phyloP scores from a whole-genome alignment of 345 rosid species.

The Populus euphratica region DNA sequence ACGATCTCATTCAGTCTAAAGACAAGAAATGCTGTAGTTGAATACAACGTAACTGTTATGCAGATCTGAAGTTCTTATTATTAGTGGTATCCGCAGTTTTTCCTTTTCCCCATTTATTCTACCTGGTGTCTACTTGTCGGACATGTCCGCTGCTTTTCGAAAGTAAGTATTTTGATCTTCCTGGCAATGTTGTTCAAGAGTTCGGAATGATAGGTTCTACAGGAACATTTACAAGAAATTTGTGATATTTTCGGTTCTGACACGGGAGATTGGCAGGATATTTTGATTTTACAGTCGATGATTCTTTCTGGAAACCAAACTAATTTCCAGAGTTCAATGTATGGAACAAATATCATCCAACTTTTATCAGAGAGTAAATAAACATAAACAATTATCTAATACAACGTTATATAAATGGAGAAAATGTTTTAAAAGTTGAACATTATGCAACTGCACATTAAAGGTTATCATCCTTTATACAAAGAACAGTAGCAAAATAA shows the following conservation, averaged over 20 bases:
- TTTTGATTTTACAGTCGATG: not conserved
- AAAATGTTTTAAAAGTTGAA: conserved; percentile 8
- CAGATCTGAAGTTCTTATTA: conserved; percentile 4
- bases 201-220: not conserved
- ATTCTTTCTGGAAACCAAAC: not conserved
- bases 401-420: not conserved
- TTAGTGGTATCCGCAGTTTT: not conserved
- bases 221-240: not conserved
- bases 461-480: conserved; percentile 35
- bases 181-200: not conserved
- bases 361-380: not conserved
- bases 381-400: not conserved
- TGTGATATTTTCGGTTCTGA: not conserved
- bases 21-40: conserved; percentile 19
- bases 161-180: not conserved
- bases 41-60: conserved; percentile 24
- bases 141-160: not conserved
- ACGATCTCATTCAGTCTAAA: not conserved
- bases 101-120: not conserved
- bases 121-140: not conserved
- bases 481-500: conserved; percentile 12
- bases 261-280: not conserved
- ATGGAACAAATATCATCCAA: not conserved
- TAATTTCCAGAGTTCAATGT: not conserved
- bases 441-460: conserved; percentile 22